These are phyloP conservation scores for Lunularia cruciata DNA, from an alignment of 225 moss, liverwort and hornwort genomes.

Conservation along the genomic window DNA sequence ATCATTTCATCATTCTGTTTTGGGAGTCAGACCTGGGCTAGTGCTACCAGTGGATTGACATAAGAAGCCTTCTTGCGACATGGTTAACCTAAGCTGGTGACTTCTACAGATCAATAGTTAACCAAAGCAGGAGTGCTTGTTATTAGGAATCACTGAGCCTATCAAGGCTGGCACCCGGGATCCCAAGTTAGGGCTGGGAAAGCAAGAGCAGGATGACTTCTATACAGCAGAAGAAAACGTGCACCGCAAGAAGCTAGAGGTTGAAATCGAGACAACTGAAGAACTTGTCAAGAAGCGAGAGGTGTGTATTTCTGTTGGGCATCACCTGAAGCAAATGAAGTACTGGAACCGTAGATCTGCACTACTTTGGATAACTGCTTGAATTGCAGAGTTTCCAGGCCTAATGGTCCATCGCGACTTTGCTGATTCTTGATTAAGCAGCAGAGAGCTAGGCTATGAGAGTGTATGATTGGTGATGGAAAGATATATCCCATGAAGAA, in stretches of 20 bases:
- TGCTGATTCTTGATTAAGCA: slow-evolving; percentile 67
- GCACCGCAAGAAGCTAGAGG: slow-evolving; percentile 88
- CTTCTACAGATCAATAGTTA: too few relatives aligned
- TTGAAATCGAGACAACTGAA: slow-evolving; percentile 89
- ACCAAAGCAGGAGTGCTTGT: neutral
- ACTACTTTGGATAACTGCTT: slow-evolving; percentile 19
- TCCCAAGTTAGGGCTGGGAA: slow-evolving; percentile 91
- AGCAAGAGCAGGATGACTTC: slow-evolving; percentile 99
- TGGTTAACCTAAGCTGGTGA: too few relatives aligned
- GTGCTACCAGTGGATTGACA: too few relatives aligned
- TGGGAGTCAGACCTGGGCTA: too few relatives aligned
- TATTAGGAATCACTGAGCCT: slow-evolving; percentile 90
- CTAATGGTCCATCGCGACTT: slow-evolving; percentile 38
- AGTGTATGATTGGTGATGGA: slow-evolving; percentile 71
- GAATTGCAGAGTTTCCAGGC: slow-evolving; percentile 31
- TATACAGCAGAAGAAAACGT: slow-evolving; percentile 96
- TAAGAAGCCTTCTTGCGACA: too few relatives aligned
- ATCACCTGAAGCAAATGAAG: slow-evolving; percentile 10
- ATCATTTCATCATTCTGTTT: too few relatives aligned
- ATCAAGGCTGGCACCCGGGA: slow-evolving; percentile 85
- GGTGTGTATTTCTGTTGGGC: slow-evolving; percentile 56
- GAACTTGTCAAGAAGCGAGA: slow-evolving; percentile 86
- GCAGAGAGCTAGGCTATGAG: slow-evolving; percentile 95
- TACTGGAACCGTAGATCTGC: neutral
- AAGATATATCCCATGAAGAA: slow-evolving; percentile 83